Conservation (phyloP, 2,329 filamentous ascomycete genomes). For the Penicillium decumbens region DNA sequence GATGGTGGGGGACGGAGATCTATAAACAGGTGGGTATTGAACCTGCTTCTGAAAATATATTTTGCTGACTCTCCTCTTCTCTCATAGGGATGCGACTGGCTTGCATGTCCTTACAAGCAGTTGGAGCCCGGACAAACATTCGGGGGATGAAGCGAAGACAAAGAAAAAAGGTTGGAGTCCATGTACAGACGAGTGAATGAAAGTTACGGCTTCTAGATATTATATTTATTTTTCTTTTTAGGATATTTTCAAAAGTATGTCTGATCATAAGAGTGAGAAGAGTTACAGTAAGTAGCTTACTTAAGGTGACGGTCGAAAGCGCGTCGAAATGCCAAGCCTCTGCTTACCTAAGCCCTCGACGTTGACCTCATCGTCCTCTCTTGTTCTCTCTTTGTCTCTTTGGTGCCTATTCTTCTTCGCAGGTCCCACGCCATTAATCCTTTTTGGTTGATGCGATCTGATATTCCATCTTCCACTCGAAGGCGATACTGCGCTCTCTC, state of each 20-base stretch:
- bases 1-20: slow-evolving; percentile 85
- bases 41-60: not conserved
- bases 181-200: not conserved
- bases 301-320: not conserved
- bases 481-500: not conserved
- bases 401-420: not conserved
- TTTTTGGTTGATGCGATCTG: slow-evolving; percentile 2
- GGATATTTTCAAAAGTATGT: not conserved
- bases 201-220: not conserved
- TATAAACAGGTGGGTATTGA: slow-evolving; percentile 58
- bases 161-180: not conserved
- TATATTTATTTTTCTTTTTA: not conserved
- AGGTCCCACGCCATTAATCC: slow-evolving; percentile 1
- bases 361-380: slow-evolving; percentile 3
- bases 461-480: not conserved
- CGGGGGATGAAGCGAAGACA: slow-evolving; percentile 46
- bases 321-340: not conserved
- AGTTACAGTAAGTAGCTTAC: not conserved
- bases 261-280: not conserved
- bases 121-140: slow-evolving; percentile 63
- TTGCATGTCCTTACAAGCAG: slow-evolving; percentile 66
- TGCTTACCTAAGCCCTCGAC: not conserved
- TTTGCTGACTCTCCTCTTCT: not conserved
- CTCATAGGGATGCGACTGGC: slow-evolving; percentile 69
- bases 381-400: not conserved